Evolutionary conservation across 495 filamentous ascomycete genomes (phyloP).

Genomic region (Barbatosphaeria neglecta): DNA sequence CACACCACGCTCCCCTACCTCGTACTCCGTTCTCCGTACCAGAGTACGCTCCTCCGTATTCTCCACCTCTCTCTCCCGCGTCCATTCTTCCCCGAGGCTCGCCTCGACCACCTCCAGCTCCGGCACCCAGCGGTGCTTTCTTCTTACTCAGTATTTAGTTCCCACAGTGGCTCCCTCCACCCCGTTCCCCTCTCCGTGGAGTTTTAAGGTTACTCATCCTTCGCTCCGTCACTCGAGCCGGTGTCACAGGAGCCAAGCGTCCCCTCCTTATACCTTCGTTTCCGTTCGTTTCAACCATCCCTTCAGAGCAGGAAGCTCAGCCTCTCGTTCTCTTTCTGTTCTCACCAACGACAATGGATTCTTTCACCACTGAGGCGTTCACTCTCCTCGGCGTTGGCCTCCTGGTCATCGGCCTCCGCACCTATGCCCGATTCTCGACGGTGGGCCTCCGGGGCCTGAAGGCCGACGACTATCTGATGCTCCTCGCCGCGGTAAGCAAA

Average conservation of each 20-base stretch:
- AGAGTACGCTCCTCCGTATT: neutral
- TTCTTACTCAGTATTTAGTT: neutral
- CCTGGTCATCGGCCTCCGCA: slow-evolving; percentile 35
- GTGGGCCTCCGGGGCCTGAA: slow-evolving; percentile 40
- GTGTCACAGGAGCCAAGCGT: no score
- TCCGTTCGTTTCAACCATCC: neutral
- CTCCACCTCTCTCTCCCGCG: neutral
- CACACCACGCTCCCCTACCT: neutral
- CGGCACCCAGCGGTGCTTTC: neutral
- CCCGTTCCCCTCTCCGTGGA: neutral
- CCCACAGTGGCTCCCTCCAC: neutral
- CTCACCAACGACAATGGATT: slow-evolving; percentile 11
- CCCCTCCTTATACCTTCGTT: neutral
- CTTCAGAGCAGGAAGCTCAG: neutral
- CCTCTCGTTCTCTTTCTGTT: neutral
- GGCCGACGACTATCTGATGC: slow-evolving; percentile 50
- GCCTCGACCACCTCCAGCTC: neutral
- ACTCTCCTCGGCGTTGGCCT: slow-evolving; percentile 38
- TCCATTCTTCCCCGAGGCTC: neutral
- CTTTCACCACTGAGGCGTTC: slow-evolving; percentile 42
- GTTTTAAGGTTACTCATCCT: neutral
- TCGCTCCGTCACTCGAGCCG: no score
- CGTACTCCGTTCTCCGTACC: neutral
- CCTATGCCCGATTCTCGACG: slow-evolving; percentile 36
- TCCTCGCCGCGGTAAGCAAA: slow-evolving; percentile 38